phyloP scores from a whole-genome alignment of 768 basidiomycete genomes.

The Infundibulicybe gibba region DNA sequence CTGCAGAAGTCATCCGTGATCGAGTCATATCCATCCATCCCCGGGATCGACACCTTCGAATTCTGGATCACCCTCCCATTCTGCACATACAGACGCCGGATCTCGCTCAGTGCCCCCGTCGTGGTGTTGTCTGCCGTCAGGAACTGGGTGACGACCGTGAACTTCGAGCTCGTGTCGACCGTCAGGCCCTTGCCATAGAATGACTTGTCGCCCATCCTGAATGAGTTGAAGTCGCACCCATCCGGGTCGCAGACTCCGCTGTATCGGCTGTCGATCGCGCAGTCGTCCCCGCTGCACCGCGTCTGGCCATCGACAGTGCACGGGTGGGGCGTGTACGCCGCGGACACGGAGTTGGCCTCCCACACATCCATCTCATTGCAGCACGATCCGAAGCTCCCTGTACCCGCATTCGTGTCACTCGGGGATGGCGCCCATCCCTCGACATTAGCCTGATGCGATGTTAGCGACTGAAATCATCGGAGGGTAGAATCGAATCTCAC shows the following conservation, averaged over 20 bases:
- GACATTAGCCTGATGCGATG: conserved; percentile 29
- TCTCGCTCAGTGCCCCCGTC: conserved; percentile 32
- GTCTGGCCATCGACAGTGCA: conserved; percentile 27
- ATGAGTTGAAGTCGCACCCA: conserved; percentile 47
- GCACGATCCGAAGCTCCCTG: conserved; percentile 32
- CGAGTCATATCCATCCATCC: conserved; percentile 26
- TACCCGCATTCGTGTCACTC: conserved; percentile 32
- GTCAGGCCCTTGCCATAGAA: conserved; percentile 33
- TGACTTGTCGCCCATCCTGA: conserved; percentile 30
- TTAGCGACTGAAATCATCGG: background rate
- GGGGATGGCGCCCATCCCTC: conserved; percentile 23
- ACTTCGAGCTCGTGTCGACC: conserved; percentile 31
- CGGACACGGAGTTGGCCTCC: conserved; percentile 38
- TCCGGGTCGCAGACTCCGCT: conserved; percentile 34
- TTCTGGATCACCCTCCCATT: conserved; percentile 35
- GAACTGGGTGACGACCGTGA: conserved; percentile 45
- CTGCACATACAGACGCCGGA: conserved; percentile 39
- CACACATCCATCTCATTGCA: conserved; percentile 43
- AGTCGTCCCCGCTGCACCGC: conserved; percentile 26
- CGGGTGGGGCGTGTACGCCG: conserved; percentile 40
- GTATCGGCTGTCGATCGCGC: conserved; percentile 23
- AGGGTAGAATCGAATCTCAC: conserved; percentile 13
- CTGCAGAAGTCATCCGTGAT: conserved; percentile 37
- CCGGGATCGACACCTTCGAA: conserved; percentile 26
- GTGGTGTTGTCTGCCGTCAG: conserved; percentile 31